Percentiles rank a stretch among this genome's conserved stretches.
phyloP scores from a whole-genome alignment of 164 flowering plant genomes.

The Santalum album region DNA sequence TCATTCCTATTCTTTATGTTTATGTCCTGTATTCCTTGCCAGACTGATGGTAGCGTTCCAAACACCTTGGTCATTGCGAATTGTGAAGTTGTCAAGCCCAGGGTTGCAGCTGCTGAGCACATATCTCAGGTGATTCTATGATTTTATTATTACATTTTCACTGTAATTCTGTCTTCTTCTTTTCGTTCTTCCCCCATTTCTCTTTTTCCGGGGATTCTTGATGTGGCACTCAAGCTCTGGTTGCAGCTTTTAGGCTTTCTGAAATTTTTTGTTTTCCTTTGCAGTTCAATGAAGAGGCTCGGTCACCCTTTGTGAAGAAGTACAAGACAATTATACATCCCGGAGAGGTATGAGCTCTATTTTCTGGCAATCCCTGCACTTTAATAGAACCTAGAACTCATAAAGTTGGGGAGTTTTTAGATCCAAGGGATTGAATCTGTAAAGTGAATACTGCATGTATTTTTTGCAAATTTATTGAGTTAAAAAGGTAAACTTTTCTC shows the following conservation, averaged over 20 bases:
- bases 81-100: slow-evolving; percentile 90
- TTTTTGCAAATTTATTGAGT: no score
- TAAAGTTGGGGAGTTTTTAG: no score
- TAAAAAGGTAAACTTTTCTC: no score
- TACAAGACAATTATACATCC: slow-evolving; percentile 94
- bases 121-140: slow-evolving; percentile 60
- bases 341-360: slow-evolving; percentile 57
- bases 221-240: background rate
- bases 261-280: slow-evolving; percentile 10
- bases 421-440: background rate
- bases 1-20: background rate
- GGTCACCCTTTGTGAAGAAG: slow-evolving; percentile 93
- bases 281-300: slow-evolving; percentile 93
- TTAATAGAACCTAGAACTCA: no score
- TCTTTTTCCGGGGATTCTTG: no score
- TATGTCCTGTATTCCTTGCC: background rate
- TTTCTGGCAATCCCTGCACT: background rate
- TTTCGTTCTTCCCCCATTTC: background rate
- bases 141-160: background rate
- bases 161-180: background rate
- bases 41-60: slow-evolving; percentile 99
- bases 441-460: no score
- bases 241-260: background rate
- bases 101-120: slow-evolving; percentile 99
- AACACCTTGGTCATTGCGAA: slow-evolving; percentile 98